These are phyloP conservation scores for Blastomyces emzantsi DNA, from an alignment of 2,329 filamentous ascomycete genomes.

Conservation along the genomic window DNA sequence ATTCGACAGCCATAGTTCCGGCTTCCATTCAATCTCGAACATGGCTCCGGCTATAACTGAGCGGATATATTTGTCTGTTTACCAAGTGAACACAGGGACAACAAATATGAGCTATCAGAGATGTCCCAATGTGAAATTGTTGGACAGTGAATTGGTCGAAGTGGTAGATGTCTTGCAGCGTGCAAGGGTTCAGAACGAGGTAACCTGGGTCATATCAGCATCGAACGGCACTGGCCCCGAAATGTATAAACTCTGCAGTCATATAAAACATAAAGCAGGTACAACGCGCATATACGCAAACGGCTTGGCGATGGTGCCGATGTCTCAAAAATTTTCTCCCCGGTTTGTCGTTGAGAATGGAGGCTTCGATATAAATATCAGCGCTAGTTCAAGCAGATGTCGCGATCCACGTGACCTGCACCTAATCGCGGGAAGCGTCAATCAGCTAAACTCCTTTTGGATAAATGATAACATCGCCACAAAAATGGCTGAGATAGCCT, in stretches of 20 bases:
- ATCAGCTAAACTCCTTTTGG: slow-evolving; percentile 11
- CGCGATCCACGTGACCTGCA: slow-evolving; percentile 15
- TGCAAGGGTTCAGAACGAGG: neutral
- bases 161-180: neutral
- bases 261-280: slow-evolving; percentile 4
- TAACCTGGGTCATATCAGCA: neutral
- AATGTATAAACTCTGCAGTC: neutral
- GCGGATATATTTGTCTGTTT: neutral
- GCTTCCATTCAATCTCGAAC: neutral
- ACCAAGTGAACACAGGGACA: neutral
- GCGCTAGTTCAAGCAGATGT: neutral
- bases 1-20: neutral
- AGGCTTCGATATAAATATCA: neutral
- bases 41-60: neutral
- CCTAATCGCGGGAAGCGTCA: slow-evolving; percentile 7
- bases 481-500: neutral
- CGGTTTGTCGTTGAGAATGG: neutral
- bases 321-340: neutral
- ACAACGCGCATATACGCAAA: neutral
- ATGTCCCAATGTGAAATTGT: neutral
- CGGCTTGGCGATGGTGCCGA: neutral
- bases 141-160: neutral
- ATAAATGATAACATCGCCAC: slow-evolving; percentile 12
- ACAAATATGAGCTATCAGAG: neutral
- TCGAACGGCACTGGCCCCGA: neutral